These are phyloP conservation scores for Pleurotus tuber-regium DNA, from an alignment of 768 basidiomycete species.

Conservation along the genomic window DNA sequence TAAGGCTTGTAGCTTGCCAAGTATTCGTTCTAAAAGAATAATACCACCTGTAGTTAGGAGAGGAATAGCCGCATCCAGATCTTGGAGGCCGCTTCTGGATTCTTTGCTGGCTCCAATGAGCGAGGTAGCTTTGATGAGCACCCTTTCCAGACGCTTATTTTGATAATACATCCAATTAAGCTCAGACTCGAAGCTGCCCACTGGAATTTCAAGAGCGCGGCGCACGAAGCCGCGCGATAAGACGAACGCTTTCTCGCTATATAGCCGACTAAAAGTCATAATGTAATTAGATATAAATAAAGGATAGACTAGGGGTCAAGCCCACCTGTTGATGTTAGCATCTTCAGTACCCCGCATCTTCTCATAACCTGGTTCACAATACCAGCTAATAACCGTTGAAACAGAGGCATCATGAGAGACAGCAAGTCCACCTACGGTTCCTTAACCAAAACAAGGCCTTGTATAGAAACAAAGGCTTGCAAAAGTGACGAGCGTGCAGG, in stretches of 20 bases:
- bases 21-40: constrained; percentile 72
- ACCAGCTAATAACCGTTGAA: constrained; percentile 55
- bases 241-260: constrained; percentile 92
- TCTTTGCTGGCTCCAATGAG: constrained; percentile 69
- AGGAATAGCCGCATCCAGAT: constrained; percentile 59
- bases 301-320: not conserved
- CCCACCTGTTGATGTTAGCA: constrained; percentile 80
- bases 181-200: constrained; percentile 68
- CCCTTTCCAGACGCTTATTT: constrained; percentile 62
- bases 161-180: constrained; percentile 72
- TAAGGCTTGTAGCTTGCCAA: constrained; percentile 60
- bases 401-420: not conserved
- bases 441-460: constrained; percentile 89
- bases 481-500: constrained; percentile 80
- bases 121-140: constrained; percentile 57
- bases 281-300: constrained; percentile 10
- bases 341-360: constrained; percentile 90
- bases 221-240: constrained; percentile 87
- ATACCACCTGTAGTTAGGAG: constrained; percentile 76
- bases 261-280: constrained; percentile 65
- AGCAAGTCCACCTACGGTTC: constrained; percentile 65
- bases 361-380: constrained; percentile 91
- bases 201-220: constrained; percentile 82
- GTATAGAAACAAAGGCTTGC: constrained; percentile 92
- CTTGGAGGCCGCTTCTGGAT: constrained; percentile 24